Evolutionary conservation across 306 rosid species (phyloP).

Genomic region (Datisca glomerata): DNA sequence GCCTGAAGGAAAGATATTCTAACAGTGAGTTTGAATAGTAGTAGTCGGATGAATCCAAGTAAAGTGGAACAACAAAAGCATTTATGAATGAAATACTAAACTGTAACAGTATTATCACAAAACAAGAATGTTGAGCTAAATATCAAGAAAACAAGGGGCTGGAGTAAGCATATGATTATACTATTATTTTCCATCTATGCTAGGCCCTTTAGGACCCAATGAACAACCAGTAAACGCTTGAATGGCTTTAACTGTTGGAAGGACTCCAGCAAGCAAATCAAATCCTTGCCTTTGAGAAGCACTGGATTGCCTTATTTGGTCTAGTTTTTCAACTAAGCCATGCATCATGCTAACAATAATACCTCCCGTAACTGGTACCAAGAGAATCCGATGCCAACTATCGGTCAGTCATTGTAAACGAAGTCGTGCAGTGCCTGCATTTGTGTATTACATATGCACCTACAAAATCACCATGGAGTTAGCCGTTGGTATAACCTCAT

Average conservation of each 20-base stretch:
- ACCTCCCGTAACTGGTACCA: slow-evolving; percentile 88
- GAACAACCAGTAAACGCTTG: slow-evolving; percentile 99
- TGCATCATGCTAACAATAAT: slow-evolving; percentile 98
- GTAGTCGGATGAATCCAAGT: neutral
- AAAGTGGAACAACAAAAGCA: slow-evolving; percentile 55
- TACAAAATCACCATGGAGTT: slow-evolving; percentile 23
- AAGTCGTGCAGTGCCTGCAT: slow-evolving; percentile 96
- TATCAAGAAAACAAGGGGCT: too few relatives aligned
- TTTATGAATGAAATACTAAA: too few relatives aligned
- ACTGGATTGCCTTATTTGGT: slow-evolving; percentile 70
- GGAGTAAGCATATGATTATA: slow-evolving; percentile 61
- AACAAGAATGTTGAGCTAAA: too few relatives aligned
- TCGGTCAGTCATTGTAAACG: slow-evolving; percentile 80
- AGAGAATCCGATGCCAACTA: slow-evolving; percentile 93
- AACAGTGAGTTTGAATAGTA: slow-evolving; percentile 5
- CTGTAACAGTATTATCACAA: too few relatives aligned
- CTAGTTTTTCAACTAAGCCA: slow-evolving; percentile 79
- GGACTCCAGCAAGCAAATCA: slow-evolving; percentile 73
- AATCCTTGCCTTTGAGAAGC: slow-evolving; percentile 68
- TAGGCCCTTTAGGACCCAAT: slow-evolving; percentile 99
- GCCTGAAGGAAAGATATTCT: slow-evolving; percentile 42
- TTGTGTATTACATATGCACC: slow-evolving; percentile 90
- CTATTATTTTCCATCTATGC: slow-evolving; percentile 96
- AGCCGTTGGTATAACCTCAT: too few relatives aligned
- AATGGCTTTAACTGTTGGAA: slow-evolving; percentile 77